Percentiles rank a stretch among this genome's conserved stretches.
phyloP scores from a whole-genome alignment of 1,284 basidiomycete species.

The Melampsora americana region DNA sequence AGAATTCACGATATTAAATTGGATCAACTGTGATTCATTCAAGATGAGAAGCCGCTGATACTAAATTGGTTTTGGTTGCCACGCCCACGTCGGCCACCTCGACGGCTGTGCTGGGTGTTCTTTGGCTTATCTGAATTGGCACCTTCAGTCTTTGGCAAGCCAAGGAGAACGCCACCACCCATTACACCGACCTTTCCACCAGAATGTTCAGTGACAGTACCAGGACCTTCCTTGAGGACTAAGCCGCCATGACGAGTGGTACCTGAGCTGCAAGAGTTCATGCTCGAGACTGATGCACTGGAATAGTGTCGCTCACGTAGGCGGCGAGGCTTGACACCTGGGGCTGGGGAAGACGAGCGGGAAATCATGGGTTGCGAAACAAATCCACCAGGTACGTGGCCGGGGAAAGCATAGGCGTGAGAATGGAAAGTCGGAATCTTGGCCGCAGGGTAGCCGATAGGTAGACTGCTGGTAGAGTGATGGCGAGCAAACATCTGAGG shows the following conservation, averaged over 20 bases:
- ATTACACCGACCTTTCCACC: conserved; percentile 53
- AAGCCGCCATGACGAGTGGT: conserved; percentile 7
- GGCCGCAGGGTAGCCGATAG: not conserved
- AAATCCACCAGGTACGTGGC: not conserved
- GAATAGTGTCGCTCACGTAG: conserved; percentile 4
- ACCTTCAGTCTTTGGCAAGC: conserved; percentile 43
- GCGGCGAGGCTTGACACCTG: not conserved
- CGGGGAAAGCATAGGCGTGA: not conserved
- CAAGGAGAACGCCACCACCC: conserved; percentile 52
- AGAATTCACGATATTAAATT: too few relatives aligned
- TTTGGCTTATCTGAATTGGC: too few relatives aligned
- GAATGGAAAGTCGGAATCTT: not conserved
- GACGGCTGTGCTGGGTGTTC: too few relatives aligned
- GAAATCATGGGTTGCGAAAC: not conserved
- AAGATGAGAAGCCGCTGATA: too few relatives aligned
- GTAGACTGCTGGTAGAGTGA: conserved; percentile 17
- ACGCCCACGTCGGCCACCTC: too few relatives aligned
- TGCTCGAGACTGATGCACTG: conserved; percentile 25
- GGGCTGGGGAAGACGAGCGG: conserved; percentile 13
- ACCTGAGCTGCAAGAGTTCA: not conserved
- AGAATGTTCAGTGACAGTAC: conserved; percentile 51
- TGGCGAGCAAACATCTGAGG: conserved; percentile 13
- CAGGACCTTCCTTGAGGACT: conserved; percentile 38
- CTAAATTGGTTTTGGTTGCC: too few relatives aligned
- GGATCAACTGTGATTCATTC: too few relatives aligned